These are phyloP conservation scores for Starmerella vaccinii DNA, from an alignment of 805 yeast species.

Conservation along the genomic window DNA sequence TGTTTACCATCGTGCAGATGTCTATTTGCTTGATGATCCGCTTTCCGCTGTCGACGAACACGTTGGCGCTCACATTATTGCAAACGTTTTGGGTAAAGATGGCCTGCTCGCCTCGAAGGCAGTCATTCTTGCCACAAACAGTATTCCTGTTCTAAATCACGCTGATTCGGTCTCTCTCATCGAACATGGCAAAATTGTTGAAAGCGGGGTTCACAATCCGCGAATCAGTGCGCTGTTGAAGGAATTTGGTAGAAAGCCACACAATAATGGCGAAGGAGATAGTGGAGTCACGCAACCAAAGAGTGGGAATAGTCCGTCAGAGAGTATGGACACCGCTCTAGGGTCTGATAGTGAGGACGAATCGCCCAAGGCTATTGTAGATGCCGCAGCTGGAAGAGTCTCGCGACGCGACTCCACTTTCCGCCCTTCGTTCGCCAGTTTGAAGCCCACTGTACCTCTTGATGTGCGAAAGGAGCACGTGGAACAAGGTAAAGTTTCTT, in stretches of 20 bases:
- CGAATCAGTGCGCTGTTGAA: constrained; percentile 16
- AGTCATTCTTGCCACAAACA: constrained; percentile 75
- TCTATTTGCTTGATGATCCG: constrained; percentile 65
- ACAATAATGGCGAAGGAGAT: background rate
- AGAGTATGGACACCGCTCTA: constrained; percentile 1
- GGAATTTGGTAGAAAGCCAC: constrained; percentile 20
- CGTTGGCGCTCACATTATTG: constrained; percentile 71
- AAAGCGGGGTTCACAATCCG: constrained; percentile 27
- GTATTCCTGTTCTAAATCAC: constrained; percentile 65
- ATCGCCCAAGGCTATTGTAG: constrained; percentile 24
- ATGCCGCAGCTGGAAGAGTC: background rate
- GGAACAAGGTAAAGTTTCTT: constrained; percentile 88
- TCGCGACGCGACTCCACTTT: constrained; percentile 32
- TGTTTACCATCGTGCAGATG: constrained; percentile 58
- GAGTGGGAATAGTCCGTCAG: background rate
- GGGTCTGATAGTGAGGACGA: constrained; percentile 17
- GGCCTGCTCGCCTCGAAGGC: constrained; percentile 71
- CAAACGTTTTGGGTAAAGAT: constrained; percentile 63
- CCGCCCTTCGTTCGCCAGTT: constrained; percentile 57
- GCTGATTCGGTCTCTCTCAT: constrained; percentile 65
- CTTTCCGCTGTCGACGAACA: constrained; percentile 79
- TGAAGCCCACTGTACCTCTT: constrained; percentile 27
- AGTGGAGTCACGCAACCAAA: background rate
- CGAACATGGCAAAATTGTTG: constrained; percentile 38
- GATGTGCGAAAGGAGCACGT: constrained; percentile 52